phyloP scores from a whole-genome alignment of 2,329 filamentous ascomycete genomes.

The Chrysoporthe puriensis region DNA sequence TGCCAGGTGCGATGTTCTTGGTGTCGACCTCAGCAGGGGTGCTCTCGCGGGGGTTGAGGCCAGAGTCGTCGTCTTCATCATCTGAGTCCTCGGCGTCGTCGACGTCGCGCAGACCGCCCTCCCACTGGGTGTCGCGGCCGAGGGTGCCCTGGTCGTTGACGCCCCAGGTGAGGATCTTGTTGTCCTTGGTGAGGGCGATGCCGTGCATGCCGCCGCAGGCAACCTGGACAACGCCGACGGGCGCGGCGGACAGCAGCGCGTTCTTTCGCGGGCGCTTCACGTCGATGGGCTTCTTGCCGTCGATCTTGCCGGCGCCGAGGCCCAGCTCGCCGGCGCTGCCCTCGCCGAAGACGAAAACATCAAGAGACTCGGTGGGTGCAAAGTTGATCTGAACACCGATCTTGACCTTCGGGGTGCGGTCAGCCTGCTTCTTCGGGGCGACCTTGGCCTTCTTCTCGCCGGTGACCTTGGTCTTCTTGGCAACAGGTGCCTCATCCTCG shows the following conservation, averaged over 20 bases:
- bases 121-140: slow-evolving; percentile 70
- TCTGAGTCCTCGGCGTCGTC: slow-evolving; percentile 50
- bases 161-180: slow-evolving; percentile 83
- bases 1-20: slow-evolving; percentile 35
- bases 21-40: slow-evolving; percentile 64
- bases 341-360: slow-evolving; percentile 81
- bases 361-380: slow-evolving; percentile 64
- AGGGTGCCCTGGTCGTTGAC: slow-evolving; percentile 85
- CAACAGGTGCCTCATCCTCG: slow-evolving; percentile 38
- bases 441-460: slow-evolving; percentile 46
- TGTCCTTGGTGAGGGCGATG: slow-evolving; percentile 75
- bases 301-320: slow-evolving; percentile 64
- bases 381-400: slow-evolving; percentile 58
- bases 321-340: slow-evolving; percentile 82
- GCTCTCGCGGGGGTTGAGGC: slow-evolving; percentile 65
- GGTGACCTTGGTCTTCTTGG: slow-evolving; percentile 33
- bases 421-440: slow-evolving; percentile 26
- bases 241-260: slow-evolving; percentile 56
- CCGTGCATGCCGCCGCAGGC: slow-evolving; percentile 84
- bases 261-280: slow-evolving; percentile 77
- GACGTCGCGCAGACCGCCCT: slow-evolving; percentile 59
- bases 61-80: slow-evolving; percentile 41
- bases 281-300: slow-evolving; percentile 65
- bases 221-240: slow-evolving; percentile 72
- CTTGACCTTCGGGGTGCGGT: slow-evolving; percentile 28